These are phyloP conservation scores for Boechera stricta DNA, from an alignment of 345 rosid species.

Conservation along the genomic window DNA sequence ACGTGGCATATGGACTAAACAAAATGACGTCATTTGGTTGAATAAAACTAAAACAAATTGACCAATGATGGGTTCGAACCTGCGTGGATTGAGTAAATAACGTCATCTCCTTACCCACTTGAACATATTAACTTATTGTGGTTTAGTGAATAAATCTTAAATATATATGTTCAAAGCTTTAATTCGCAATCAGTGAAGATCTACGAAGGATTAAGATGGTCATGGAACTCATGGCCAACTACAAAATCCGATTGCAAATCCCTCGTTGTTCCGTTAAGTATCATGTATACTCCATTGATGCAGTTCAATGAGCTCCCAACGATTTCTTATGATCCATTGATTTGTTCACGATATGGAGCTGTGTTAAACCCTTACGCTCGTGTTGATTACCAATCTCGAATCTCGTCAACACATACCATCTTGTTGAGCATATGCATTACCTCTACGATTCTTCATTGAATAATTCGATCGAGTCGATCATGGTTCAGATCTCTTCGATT, in stretches of 20 bases:
- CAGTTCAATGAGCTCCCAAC: constrained; percentile 82
- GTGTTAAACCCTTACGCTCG: constrained; percentile 89
- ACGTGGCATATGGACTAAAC: too few relatives aligned
- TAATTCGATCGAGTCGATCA: constrained; percentile 51
- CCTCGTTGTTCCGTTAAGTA: constrained; percentile 70
- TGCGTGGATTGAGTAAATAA: too few relatives aligned
- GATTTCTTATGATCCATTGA: constrained; percentile 81
- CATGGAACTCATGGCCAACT: constrained; percentile 97
- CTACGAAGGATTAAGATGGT: constrained; percentile 87
- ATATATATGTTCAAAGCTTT: too few relatives aligned
- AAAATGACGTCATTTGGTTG: too few relatives aligned
- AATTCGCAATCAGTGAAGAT: constrained; percentile 22
- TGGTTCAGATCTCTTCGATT: too few relatives aligned
- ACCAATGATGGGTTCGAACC: too few relatives aligned
- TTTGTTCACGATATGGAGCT: constrained; percentile 72
- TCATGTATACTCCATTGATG: constrained; percentile 86
- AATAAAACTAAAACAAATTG: too few relatives aligned
- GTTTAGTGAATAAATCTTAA: too few relatives aligned
- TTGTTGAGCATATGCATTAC: too few relatives aligned
- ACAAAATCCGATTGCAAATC: constrained; percentile 64
- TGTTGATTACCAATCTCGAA: constrained; percentile 82
- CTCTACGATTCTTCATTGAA: constrained; percentile 2
- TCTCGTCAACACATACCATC: constrained; percentile 50
- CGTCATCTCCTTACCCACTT: too few relatives aligned
- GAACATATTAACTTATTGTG: too few relatives aligned